Percentiles rank a stretch among this genome's conserved stretches.
Conservation (phyloP, 1,284 basidiomycete species). For the Hymenochaete sp. region DNA sequence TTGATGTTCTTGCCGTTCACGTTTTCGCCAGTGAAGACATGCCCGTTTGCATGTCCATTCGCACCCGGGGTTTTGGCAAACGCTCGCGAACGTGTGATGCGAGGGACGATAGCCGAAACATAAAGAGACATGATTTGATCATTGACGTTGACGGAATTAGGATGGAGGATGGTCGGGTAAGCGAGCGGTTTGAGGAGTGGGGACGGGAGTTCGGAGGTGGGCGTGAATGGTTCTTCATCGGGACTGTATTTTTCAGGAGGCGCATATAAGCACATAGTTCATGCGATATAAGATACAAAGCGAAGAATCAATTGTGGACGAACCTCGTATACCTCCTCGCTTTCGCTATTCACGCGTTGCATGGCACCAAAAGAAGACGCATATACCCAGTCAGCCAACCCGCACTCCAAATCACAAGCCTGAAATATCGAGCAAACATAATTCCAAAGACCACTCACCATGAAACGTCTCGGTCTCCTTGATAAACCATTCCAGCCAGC, state of each 20-base stretch:
- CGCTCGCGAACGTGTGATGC: slow-evolving; percentile 68
- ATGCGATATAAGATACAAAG: background rate
- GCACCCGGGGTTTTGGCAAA: slow-evolving; percentile 52
- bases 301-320: slow-evolving; percentile 20
- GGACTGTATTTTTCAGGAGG: slow-evolving; percentile 46
- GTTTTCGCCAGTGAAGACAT: no score
- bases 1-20: no score
- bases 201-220: slow-evolving; percentile 54
- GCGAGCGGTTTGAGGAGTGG: slow-evolving; percentile 74
- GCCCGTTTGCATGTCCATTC: no score
- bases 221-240: slow-evolving; percentile 95
- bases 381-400: slow-evolving; percentile 1
- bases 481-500: slow-evolving; percentile 97
- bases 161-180: slow-evolving; percentile 75
- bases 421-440: background rate
- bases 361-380: background rate
- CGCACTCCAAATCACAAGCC: background rate
- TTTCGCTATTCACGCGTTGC: slow-evolving; percentile 71
- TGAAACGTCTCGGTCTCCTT: slow-evolving; percentile 92
- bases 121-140: slow-evolving; percentile 86
- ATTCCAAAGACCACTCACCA: slow-evolving; percentile 44
- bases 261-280: slow-evolving; percentile 1
- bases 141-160: slow-evolving; percentile 85
- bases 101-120: slow-evolving; percentile 70
- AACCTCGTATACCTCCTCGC: slow-evolving; percentile 90